Evolutionary conservation across 73 alveolate species (phyloP).

Genomic region (Paramecium bursaria): DNA sequence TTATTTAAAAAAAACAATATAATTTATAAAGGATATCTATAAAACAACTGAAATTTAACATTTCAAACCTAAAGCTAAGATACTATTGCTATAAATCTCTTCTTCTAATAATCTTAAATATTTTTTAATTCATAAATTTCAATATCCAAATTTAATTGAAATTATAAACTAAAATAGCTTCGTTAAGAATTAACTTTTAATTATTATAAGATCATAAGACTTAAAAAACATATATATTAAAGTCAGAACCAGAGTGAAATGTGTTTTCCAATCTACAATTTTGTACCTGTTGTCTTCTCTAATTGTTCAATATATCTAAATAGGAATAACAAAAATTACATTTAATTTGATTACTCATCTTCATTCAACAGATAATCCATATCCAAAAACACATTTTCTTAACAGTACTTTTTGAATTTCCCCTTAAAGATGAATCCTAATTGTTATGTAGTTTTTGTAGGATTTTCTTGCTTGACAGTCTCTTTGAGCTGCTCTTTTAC

Average conservation of each 20-base stretch:
- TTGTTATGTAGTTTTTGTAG: not conserved
- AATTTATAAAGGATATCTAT: not conserved
- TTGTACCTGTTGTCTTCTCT: not conserved
- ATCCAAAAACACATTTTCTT: conserved; percentile 40
- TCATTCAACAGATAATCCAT: conserved; percentile 31
- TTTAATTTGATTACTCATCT: conserved; percentile 1
- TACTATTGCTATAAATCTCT: no score
- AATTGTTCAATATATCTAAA: conserved; percentile 15
- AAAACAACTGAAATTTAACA: not conserved
- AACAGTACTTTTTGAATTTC: conserved; percentile 10
- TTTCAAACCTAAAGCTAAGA: conserved; percentile 17
- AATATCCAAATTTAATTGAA: conserved; percentile 18
- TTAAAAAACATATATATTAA: no score
- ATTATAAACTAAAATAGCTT: no score
- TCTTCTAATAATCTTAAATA: no score
- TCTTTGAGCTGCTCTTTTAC: not conserved
- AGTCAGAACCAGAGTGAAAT: conserved; percentile 19
- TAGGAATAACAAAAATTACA: no score
- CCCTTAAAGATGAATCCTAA: conserved; percentile 21
- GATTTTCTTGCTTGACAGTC: not conserved
- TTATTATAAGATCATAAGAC: no score
- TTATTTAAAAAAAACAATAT: not conserved
- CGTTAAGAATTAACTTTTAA: no score
- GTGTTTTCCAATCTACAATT: conserved; percentile 26
- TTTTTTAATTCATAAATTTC: not conserved